Conservation (phyloP, 345 rosid genomes). For the Salix exigua region DNA sequence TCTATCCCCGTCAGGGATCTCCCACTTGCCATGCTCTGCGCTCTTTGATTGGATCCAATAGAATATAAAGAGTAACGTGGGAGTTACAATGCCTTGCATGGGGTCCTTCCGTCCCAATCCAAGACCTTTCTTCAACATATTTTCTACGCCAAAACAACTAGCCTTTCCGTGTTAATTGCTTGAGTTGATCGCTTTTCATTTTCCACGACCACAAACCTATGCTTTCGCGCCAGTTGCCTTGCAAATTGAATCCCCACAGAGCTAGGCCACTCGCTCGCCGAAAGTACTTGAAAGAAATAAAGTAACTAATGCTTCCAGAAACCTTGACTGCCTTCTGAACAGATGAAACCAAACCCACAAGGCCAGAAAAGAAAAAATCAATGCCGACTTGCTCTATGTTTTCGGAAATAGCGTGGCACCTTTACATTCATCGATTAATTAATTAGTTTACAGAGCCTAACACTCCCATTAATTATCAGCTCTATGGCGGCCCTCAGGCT, state of each 20-base stretch:
- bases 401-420: too few relatives aligned
- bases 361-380: background rate
- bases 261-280: background rate
- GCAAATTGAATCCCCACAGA: background rate
- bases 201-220: constrained; percentile 35
- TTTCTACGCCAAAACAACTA: constrained; percentile 12
- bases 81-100: constrained; percentile 8
- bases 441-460: too few relatives aligned
- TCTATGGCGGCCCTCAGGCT: too few relatives aligned
- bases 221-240: background rate
- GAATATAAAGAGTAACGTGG: constrained; percentile 2
- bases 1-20: too few relatives aligned
- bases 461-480: too few relatives aligned
- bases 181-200: constrained; percentile 24
- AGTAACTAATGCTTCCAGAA: too few relatives aligned
- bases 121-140: constrained; percentile 11
- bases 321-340: background rate
- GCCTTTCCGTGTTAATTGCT: constrained; percentile 1
- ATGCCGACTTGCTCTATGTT: background rate
- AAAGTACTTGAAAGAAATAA: too few relatives aligned
- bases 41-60: too few relatives aligned
- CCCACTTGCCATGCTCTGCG: too few relatives aligned
- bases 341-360: background rate
- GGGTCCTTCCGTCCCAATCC: background rate
- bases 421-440: too few relatives aligned